Percentiles rank a stretch among this genome's conserved stretches.
phyloP scores from a whole-genome alignment of 495 filamentous ascomycete genomes.

The Trypethelium eluteriae region DNA sequence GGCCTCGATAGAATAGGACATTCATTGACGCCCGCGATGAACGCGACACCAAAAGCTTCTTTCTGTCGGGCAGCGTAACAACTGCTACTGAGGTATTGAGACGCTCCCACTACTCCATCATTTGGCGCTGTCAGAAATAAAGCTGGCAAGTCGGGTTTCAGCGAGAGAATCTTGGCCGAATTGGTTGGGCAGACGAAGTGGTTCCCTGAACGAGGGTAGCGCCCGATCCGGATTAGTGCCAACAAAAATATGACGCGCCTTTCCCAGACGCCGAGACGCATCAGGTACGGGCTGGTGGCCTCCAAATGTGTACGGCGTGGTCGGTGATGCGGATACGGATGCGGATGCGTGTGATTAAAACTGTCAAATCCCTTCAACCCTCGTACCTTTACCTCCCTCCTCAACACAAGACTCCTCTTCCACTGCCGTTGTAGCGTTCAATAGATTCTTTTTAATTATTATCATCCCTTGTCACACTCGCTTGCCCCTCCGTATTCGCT shows the following conservation, averaged over 20 bases:
- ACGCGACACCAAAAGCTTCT: no score
- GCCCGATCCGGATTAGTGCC: not conserved
- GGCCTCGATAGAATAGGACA: no score
- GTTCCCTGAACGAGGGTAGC: not conserved
- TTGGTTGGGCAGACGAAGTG: not conserved
- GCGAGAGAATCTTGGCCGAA: not conserved
- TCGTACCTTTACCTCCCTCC: not conserved
- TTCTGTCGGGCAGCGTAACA: no score
- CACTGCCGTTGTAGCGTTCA: not conserved
- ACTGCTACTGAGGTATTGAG: not conserved
- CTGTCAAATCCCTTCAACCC: not conserved
- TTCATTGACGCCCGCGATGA: no score
- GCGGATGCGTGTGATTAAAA: constrained; percentile 2
- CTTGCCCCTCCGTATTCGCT: not conserved
- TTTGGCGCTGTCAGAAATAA: not conserved
- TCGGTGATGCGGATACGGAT: not conserved
- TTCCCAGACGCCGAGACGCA: not conserved
- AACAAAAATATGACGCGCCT: constrained; percentile 1
- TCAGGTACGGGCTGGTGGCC: not conserved
- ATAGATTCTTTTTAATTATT: not conserved
- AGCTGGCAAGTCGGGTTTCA: constrained; percentile 1
- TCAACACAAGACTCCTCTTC: not conserved
- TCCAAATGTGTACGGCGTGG: no score
- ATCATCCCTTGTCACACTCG: not conserved
- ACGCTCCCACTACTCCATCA: not conserved